Evolutionary conservation across 2,329 filamentous ascomycete genomes (phyloP).

Genomic region (Colletotrichum chrysophilum): DNA sequence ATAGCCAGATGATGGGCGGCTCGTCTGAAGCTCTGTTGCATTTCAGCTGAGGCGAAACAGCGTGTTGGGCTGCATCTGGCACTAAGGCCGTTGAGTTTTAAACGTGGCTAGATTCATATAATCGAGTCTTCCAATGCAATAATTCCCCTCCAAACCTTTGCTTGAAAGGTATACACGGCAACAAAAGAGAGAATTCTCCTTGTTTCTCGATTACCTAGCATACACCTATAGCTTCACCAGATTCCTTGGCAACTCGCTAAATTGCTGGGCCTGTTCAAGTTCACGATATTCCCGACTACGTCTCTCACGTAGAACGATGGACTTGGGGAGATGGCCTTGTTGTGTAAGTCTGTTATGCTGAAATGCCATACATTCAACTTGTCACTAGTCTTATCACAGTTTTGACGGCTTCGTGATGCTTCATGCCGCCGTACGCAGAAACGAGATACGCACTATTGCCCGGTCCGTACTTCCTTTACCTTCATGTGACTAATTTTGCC

Average conservation of each 20-base stretch:
- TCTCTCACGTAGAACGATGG: background rate
- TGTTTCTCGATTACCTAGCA: background rate
- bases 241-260: background rate
- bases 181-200: background rate
- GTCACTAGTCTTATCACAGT: background rate
- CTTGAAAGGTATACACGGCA: background rate
- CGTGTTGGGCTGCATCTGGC: background rate
- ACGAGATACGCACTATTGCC: background rate
- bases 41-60: background rate
- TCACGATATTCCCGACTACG: background rate
- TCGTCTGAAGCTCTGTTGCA: constrained; percentile 2
- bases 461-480: background rate
- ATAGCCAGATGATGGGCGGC: background rate
- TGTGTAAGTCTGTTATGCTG: background rate
- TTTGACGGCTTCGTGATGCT: background rate
- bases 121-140: background rate
- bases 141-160: background rate
- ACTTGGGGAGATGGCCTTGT: background rate
- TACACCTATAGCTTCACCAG: background rate
- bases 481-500: background rate
- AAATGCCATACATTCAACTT: background rate
- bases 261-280: background rate
- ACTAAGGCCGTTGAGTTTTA: background rate
- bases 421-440: background rate
- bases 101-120: background rate